phyloP scores from a whole-genome alignment of 2,329 filamentous ascomycete genomes.

The Cladophialophora chaetospira region DNA sequence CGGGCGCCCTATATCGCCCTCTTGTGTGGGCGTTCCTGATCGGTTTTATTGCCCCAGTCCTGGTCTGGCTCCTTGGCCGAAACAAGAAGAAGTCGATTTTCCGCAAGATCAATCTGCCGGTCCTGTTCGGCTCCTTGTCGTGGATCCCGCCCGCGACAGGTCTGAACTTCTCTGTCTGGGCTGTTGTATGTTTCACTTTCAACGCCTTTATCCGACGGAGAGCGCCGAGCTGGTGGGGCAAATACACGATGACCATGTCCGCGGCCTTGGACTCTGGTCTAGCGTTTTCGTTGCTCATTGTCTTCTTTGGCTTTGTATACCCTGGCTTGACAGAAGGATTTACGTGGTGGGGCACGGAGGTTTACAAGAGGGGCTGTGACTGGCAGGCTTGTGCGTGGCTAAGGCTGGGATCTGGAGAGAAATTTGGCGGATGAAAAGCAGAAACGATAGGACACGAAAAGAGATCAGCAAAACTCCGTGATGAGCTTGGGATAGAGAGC shows the following conservation, averaged over 20 bases:
- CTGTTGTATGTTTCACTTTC: conserved; percentile 77
- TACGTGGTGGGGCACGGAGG: conserved; percentile 85
- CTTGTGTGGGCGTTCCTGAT: conserved; percentile 81
- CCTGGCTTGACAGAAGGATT: conserved; percentile 73
- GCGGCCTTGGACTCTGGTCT: conserved; percentile 81
- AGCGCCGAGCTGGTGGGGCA: conserved; percentile 78
- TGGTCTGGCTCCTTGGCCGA: conserved; percentile 71
- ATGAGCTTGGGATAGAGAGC: background rate
- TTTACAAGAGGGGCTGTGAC: conserved; percentile 82
- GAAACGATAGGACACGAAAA: background rate
- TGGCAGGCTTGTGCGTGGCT: conserved; percentile 78
- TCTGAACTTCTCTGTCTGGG: conserved; percentile 87
- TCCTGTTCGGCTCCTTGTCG: conserved; percentile 77
- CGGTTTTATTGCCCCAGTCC: conserved; percentile 72
- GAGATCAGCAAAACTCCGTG: too few species aligned
- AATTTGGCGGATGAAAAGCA: conserved; percentile 48
- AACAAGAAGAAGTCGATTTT: conserved; percentile 62
- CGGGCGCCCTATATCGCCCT: conserved; percentile 70
- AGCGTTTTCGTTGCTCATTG: conserved; percentile 77
- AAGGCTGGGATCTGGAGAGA: conserved; percentile 62
- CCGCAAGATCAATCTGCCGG: conserved; percentile 77
- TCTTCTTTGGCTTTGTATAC: conserved; percentile 86
- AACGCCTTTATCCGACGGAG: conserved; percentile 73
- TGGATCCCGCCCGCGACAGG: conserved; percentile 87
- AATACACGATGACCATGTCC: conserved; percentile 87